Evolutionary conservation across 495 filamentous ascomycete genomes (phyloP).

Genomic region (Neurospora sp.): DNA sequence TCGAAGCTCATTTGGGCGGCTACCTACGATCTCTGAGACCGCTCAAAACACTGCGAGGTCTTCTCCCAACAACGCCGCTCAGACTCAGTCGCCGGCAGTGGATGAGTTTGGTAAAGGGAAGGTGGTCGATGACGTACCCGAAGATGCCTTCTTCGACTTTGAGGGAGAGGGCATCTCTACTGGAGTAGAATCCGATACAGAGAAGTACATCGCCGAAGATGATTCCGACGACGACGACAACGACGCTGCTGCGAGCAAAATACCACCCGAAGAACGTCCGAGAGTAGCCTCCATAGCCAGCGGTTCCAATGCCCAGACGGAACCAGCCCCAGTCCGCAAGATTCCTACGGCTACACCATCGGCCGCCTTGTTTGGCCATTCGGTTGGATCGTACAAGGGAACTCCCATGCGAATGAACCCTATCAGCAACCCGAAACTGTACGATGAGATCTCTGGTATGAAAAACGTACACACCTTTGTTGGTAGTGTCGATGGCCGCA

Average conservation of each 20-base stretch:
- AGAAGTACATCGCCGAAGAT: constrained; percentile 14
- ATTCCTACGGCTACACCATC: constrained; percentile 16
- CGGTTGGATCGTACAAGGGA: constrained; percentile 36
- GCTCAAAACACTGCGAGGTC: neutral
- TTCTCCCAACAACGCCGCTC: neutral
- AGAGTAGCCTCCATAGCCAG: neutral
- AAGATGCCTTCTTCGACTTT: constrained; percentile 19
- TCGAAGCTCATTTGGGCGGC: constrained; percentile 4
- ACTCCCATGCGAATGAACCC: constrained; percentile 19
- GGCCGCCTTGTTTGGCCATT: constrained; percentile 17
- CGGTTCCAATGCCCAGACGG: neutral
- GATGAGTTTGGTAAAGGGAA: neutral
- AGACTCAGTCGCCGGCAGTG: neutral
- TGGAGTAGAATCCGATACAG: neutral
- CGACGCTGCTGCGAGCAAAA: neutral
- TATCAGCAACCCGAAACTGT: constrained; percentile 30
- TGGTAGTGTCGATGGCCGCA: constrained; percentile 34
- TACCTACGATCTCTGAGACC: constrained; percentile 4
- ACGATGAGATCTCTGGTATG: constrained; percentile 35
- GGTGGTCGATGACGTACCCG: constrained; percentile 6
- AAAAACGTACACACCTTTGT: constrained; percentile 36
- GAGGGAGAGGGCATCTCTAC: constrained; percentile 9
- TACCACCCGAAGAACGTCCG: neutral
- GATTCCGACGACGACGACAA: constrained; percentile 15
- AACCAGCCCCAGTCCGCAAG: neutral